Conservation (phyloP, 768 basidiomycete genomes). For the Mycena amicta region DNA sequence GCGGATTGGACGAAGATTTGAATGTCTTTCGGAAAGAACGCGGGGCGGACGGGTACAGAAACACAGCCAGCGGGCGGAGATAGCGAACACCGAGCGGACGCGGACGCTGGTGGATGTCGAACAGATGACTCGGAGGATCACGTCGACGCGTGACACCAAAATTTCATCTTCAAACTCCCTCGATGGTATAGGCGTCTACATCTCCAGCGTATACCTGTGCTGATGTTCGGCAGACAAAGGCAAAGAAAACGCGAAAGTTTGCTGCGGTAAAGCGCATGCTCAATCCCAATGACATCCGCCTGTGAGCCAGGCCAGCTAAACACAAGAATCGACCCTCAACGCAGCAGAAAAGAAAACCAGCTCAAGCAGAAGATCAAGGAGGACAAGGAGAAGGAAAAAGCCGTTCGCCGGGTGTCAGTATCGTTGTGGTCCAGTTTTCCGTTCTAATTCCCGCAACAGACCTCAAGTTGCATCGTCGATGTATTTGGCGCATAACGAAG, state of each 20-base stretch:
- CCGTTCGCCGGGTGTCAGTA: conserved; percentile 77
- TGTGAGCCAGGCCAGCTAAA: conserved; percentile 54
- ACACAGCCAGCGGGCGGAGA: background rate
- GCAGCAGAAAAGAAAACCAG: conserved; percentile 88
- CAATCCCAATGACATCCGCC: conserved; percentile 89
- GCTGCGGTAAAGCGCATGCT: conserved; percentile 91
- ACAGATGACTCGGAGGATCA: background rate
- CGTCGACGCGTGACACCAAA: background rate
- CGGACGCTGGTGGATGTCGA: background rate
- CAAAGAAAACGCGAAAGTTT: conserved; percentile 94
- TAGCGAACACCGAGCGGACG: background rate
- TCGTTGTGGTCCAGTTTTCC: background rate
- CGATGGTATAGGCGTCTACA: conserved; percentile 14
- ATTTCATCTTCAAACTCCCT: background rate
- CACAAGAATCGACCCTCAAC: conserved; percentile 16
- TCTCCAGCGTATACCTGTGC: background rate
- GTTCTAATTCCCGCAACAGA: conserved; percentile 40
- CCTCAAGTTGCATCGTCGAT: conserved; percentile 88
- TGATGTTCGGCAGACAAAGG: conserved; percentile 64
- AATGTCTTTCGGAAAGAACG: background rate
- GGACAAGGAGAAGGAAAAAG: conserved; percentile 77
- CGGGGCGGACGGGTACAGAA: background rate
- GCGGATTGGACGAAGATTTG: background rate
- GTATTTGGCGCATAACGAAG: conserved; percentile 93
- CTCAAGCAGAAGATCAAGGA: conserved; percentile 86